Percentiles rank a stretch among this genome's conserved stretches.
phyloP scores from a whole-genome alignment of 2,329 filamentous ascomycete species.

The Amauroascus niger region DNA sequence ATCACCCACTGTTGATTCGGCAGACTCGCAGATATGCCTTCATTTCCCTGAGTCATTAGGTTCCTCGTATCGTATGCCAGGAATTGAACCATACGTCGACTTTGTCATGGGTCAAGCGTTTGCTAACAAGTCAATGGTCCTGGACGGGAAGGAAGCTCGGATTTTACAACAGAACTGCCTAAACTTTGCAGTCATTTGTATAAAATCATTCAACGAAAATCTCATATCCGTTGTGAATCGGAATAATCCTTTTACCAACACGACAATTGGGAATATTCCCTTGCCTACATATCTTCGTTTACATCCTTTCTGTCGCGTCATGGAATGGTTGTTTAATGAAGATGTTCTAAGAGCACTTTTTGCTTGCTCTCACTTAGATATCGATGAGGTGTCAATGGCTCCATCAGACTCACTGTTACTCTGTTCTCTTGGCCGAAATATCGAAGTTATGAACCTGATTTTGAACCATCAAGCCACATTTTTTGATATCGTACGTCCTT shows the following conservation, averaged over 20 bases:
- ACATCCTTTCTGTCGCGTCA: constrained; percentile 86
- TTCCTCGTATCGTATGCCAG: constrained; percentile 64
- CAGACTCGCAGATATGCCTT: constrained; percentile 59
- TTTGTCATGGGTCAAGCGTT: constrained; percentile 77
- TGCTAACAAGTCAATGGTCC: constrained; percentile 54
- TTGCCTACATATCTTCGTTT: constrained; percentile 71
- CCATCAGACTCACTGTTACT: constrained; percentile 71
- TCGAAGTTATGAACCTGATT: constrained; percentile 73
- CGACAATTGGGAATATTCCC: constrained; percentile 48
- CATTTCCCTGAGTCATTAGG: constrained; percentile 84
- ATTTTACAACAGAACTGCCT: constrained; percentile 72
- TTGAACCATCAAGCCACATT: constrained; percentile 87
- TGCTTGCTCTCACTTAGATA: constrained; percentile 65
- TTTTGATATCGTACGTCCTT: constrained; percentile 72
- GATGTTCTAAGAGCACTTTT: constrained; percentile 74
- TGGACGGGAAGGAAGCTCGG: constrained; percentile 60
- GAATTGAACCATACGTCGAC: constrained; percentile 87
- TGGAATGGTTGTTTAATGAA: constrained; percentile 98
- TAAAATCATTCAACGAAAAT: constrained; percentile 88
- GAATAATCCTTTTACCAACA: constrained; percentile 64
- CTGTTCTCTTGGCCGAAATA: constrained; percentile 63
- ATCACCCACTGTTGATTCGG: constrained; percentile 42
- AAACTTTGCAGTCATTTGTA: constrained; percentile 67
- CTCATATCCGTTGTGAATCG: constrained; percentile 76
- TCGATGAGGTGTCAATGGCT: constrained; percentile 60